Evolutionary conservation across 139 green algal genomes (phyloP), one percentile per base, ranked within the genome.

Genomic region (Astrephomene gubernaculifera): DNA sequence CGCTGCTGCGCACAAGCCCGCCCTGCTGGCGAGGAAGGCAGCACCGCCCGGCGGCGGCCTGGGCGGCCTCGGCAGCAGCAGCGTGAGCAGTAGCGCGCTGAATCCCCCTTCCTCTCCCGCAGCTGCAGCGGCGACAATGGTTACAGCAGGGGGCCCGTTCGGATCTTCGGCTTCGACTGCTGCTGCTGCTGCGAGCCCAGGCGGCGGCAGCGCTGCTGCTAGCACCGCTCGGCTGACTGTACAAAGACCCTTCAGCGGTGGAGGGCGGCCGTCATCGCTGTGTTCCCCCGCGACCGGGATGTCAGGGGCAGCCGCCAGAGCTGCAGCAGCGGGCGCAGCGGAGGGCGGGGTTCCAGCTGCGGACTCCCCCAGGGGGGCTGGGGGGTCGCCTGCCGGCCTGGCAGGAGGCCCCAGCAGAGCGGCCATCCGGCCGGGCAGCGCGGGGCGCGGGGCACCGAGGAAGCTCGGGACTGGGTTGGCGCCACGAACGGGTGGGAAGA

Each of bases 401-500:
- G 65, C 35, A 1, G 33, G 19, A 71, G 65, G 33, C 25, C 27
- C 43, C 8, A 52, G 71, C 71, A 21, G 44, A 12, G 5, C 41
- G 33, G 52, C 39, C 33, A 38, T 43, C 2, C 78, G 78, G 43
- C 78, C 78, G 0, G 38, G 7, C 24, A 84, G 78, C 7, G 78
- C 78, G 31, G 78, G 78, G 22, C 43, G 60, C 8, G 4, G 31
- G 27, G n/a, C 63, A 21, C 78, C 78, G 0, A 44, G 63, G 19
- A 64, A 65, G 78, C 78, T 84, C 41, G 60, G 60, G 1, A 21
- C 39, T 9, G 61, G 33, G 39, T 17, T 83, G 25, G 41, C 60
- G 31, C 78, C 78, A 9, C 41, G 78, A 24, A 84, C 78, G 0
- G 78, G 78, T 5, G 78, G 78, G 6, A 75, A 52, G 63, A 84